Evolutionary conservation across 2,329 filamentous ascomycete genomes (phyloP), one percentile per base, ranked within the genome.

Genomic region (Hymenoscyphus fructigenus): DNA sequence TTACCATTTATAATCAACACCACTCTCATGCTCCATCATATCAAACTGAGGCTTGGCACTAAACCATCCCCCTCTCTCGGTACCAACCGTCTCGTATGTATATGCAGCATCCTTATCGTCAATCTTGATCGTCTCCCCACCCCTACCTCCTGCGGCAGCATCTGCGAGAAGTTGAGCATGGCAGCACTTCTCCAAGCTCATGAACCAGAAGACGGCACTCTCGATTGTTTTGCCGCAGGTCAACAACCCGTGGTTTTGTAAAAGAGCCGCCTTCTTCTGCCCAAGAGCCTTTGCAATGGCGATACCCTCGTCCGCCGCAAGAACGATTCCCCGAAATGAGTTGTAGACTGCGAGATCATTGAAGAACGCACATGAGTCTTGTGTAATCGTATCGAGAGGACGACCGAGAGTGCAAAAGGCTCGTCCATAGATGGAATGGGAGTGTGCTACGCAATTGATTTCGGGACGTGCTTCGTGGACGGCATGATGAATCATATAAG

Each of bases 11-110:
- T 74, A 75, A 65, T 73, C 72, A 34, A 68, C 66, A 5, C 73
- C 73, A 23, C 67, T 57, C 77, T 89, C 85, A 73, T 83, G 83
- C 71, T 88, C 83, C 67, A 90, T 84, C 50, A 91, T 77, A 78
- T 91, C 89, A 78, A 92, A 92, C 68, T 88, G 70, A 17, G 90
- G 89, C 78, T 88, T 88, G 5, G 87, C 90, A 70, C 83, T 87
- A 73, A 92, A 93, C 81, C 85, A 92, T 0, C 90, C 90, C 0
- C 85, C 87, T 38, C 75, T 72, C 17, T 84, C 80, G 0, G 80
- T 84, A 0, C 90, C 90, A 2, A 92, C 80, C 0, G 85, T 82
- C 76, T 88, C 85, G 71, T 85, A 87, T 0, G 90, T 92, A 71
- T 84, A 90, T 17, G 75, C 79, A 0, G 90, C 90, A 74, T 93